A percentile compares a stretch with the other conserved stretches of the same genome.
Evolutionary conservation across 768 basidiomycete species (phyloP).

Genomic region (Suillus lakei): DNA sequence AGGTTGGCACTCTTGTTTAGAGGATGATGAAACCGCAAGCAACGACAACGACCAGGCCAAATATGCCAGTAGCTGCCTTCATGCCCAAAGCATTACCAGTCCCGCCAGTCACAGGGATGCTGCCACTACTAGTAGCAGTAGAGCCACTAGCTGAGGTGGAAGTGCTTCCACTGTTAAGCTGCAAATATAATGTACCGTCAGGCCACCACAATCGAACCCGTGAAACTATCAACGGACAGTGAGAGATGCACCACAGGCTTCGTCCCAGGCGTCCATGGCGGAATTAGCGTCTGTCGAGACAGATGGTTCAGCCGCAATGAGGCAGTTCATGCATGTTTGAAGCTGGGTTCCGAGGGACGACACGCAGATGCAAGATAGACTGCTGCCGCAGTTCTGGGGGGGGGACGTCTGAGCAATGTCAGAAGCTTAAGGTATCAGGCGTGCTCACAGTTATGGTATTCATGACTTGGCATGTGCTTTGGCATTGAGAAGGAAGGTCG

Average conservation of each 20-base stretch:
- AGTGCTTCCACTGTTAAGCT: not conserved
- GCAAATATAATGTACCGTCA: not conserved
- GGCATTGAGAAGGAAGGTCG: conserved; percentile 23
- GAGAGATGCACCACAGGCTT: conserved; percentile 20
- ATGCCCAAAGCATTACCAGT: conserved; percentile 13
- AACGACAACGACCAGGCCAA: conserved; percentile 16
- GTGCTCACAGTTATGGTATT: conserved; percentile 22
- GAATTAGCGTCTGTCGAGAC: conserved; percentile 12
- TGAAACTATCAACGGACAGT: conserved; percentile 16
- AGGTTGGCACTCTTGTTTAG: conserved; percentile 7
- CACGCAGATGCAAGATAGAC: conserved; percentile 19
- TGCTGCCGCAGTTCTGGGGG: conserved; percentile 17
- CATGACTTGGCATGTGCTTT: conserved; percentile 25
- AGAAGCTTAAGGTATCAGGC: too few species aligned
- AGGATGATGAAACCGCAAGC: conserved; percentile 17
- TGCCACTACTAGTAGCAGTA: not conserved
- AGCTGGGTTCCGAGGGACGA: conserved; percentile 17
- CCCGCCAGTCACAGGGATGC: conserved; percentile 4
- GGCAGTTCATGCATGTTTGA: conserved; percentile 24
- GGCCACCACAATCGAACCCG: not conserved
- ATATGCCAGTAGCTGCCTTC: not conserved
- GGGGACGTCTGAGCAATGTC: not conserved
- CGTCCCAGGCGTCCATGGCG: conserved; percentile 20
- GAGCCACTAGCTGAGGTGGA: conserved; percentile 9
- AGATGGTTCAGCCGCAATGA: conserved; percentile 10